Base-by-base conservation (phyloP, 345 rosid species). In the Eucalyptus dawsonii region DNA sequence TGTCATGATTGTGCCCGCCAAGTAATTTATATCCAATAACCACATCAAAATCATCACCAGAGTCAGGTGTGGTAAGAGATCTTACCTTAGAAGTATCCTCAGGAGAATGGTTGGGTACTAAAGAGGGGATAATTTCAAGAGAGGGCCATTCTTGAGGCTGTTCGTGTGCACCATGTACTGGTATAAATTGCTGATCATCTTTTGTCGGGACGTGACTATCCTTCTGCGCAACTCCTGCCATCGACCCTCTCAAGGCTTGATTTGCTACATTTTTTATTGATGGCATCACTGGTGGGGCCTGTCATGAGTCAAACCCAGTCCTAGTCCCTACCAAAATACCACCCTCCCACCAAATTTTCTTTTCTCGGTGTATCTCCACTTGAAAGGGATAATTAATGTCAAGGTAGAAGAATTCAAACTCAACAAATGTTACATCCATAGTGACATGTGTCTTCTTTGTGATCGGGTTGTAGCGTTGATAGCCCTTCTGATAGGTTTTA, bases 161-260 rank as follows among this genome's bases (percentile, higher is more conserved):
- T 62, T 62, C 0, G 3, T 0, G 3, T 6, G 69, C 69, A 29
- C 5, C 34, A 0, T 62, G 17, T 62, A 62, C 8, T 2, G 5
- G 8, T 62, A 29, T 9, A 13, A 62, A 29, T 1, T 65, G 2
- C 2, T 14, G 10, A 14, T 29, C 37, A 65, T 8, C 10, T 65
- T 7, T 2, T 65, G 1, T 65, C 0, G 5, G 3, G 17, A 14
- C 3, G 1, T 29, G 72, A 65, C 3, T 0, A 14, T 65, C 37
- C 34, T 65, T 31, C 3, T 14, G 5, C 1, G 37, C 37, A 65
- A 29, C 5, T 65, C 17, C 1, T 13, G 5, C 8, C 9, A 0
- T 62, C 1, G 4, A 1, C 17, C 21, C 34, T 62, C 2, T 6
- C 8, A 29, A 2, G 17, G 16, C 31, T 4, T 62, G 34, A 62